A percentile compares a stretch with the other conserved stretches of the same genome.
phyloP scores from a whole-genome alignment of 768 basidiomycete species.

The Tricholoma furcatifolium region DNA sequence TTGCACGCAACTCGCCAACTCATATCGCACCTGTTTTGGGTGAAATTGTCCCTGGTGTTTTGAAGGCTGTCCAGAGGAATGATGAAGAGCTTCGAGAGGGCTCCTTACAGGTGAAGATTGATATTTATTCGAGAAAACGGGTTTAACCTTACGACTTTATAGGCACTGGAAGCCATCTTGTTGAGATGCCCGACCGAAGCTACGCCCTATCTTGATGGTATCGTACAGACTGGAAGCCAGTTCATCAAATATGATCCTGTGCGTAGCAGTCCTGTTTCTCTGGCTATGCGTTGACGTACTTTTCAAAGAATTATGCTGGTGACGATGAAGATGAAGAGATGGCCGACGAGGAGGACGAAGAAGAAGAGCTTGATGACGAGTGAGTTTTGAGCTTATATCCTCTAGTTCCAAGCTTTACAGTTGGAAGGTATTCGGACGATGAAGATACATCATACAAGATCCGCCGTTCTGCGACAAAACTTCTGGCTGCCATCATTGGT shows the following conservation, averaged over 20 bases:
- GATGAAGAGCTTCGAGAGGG: conserved; percentile 86
- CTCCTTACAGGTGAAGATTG: conserved; percentile 59
- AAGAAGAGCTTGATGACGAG: conserved; percentile 80
- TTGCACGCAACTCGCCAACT: conserved; percentile 71
- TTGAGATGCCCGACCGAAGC: conserved; percentile 83
- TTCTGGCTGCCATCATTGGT: conserved; percentile 79
- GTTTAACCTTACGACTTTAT: conserved; percentile 1
- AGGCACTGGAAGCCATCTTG: conserved; percentile 86
- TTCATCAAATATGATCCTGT: conserved; percentile 95
- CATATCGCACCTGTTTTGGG: conserved; percentile 61
- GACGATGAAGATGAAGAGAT: conserved; percentile 53
- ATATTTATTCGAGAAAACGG: neutral
- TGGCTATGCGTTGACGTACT: neutral
- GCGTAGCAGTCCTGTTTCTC: conserved; percentile 2
- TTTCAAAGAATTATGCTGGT: conserved; percentile 49
- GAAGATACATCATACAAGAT: conserved; percentile 99
- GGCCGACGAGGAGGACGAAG: conserved; percentile 78
- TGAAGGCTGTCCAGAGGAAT: conserved; percentile 67
- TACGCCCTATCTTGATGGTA: conserved; percentile 64
- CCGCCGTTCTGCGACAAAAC: conserved; percentile 88
- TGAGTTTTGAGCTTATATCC: conserved; percentile 32
- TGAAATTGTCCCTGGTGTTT: conserved; percentile 67
- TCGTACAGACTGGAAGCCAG: conserved; percentile 69
- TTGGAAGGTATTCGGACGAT: conserved; percentile 86
- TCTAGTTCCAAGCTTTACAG: conserved; percentile 6